Conservation (phyloP, 2,329 filamentous ascomycete genomes). For the Scedosporium minutisporum region DNA sequence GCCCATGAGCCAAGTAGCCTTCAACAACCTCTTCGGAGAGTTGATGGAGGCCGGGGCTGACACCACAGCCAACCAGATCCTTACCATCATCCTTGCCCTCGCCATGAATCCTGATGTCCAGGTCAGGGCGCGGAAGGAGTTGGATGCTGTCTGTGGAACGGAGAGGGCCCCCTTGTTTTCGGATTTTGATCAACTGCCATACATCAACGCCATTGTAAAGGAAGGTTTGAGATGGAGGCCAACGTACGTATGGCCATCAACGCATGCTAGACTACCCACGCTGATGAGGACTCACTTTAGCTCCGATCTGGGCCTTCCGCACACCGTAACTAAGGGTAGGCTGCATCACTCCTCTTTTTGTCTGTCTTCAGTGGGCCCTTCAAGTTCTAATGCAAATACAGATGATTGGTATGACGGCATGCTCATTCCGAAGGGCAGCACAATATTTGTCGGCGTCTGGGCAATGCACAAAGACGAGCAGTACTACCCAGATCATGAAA, state of each 20-base stretch:
- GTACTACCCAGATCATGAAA: not conserved
- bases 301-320: constrained; percentile 20
- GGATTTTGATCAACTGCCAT: constrained; percentile 24
- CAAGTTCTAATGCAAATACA: constrained; percentile 6
- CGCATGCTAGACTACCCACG: too few species aligned
- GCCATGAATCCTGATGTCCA: not conserved
- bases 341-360: constrained; percentile 12
- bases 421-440: not conserved
- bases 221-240: constrained; percentile 33
- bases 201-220: constrained; percentile 30
- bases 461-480: constrained; percentile 12
- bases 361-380: not conserved
- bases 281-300: not conserved
- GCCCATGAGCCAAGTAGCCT: not conserved
- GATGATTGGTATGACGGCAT: not conserved
- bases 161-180: not conserved
- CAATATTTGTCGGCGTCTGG: not conserved
- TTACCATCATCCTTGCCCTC: not conserved
- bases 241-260: constrained; percentile 9
- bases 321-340: constrained; percentile 20
- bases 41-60: not conserved
- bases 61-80: not conserved
- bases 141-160: not conserved
- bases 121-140: not conserved
- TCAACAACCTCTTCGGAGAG: not conserved